Evolutionary conservation across 257 asterid genomes (phyloP), one percentile per base, ranked within the genome.

Genomic region (Leonotis leonurus): DNA sequence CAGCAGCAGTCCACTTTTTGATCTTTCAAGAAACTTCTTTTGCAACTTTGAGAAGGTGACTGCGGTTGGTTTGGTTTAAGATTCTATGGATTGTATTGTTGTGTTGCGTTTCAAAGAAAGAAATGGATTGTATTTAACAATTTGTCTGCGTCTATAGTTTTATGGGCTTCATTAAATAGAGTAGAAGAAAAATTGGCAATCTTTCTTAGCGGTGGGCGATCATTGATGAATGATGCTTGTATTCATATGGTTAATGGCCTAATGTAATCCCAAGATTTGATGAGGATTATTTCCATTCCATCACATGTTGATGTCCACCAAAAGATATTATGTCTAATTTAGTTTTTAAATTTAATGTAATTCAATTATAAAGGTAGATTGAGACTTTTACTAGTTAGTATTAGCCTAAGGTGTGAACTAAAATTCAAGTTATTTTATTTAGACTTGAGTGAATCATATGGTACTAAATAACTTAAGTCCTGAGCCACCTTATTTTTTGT

Each of bases 1-100:
- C 36, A 24, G 35, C 18, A 44, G 14, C 17, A 43, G 21, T 57
- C 62, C 52, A 24, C 12, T 21, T 43, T n/a, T 64, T 39, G 7
- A n/a, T 22, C 56, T 14, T 36, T 22, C 66, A 45, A 62, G 60
- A 67, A 39, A 24, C 40, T 39, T 55, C 67, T 37, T 22, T 6
- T 2, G 3, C 18, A 35, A 9, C 35, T 51, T 11, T 36, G 22
- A 57, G 64, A 59, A 56, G 72, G 51, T 45, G 66, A 59, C 53
- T 37, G 69, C 18, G 60, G 40, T 49, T 26, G 59, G 11, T 32
- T 63, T 29, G 8, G 6, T 8, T 7, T 11, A 12, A 1, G 0
- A 7, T 4, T 44, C 24, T 44, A 3, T 18, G 11, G 7, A 43
- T 43, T 8, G 33, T 8, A 3, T 12, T 12, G 16, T 39, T 13